Base-by-base conservation (phyloP, 257 asterid genomes). In the Coffea eugenioides region DNA sequence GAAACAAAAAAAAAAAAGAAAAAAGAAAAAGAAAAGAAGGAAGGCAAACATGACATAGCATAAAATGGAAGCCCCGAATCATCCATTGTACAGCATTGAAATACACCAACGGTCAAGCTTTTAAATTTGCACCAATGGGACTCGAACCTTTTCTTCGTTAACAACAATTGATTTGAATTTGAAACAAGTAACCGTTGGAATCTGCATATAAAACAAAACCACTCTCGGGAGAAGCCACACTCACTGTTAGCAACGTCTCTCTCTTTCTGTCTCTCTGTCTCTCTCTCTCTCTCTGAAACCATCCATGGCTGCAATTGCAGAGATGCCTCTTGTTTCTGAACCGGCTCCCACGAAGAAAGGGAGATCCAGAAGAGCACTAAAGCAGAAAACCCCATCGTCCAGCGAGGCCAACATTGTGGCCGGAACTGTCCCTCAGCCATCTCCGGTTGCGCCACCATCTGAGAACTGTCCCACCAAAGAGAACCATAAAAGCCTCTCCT, bases 391-490 rank as follows among this genome's bases (percentile, higher is more conserved):
- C 56, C 79, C 85, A 54, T 84, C 97, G 34, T 18, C 88, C 0
- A 90, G 78, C 14, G 94, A 88, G 79, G 89, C 92, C 84, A 93
- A 92, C 87, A 88, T 93, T 25, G 14, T 81, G 41, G 95, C 97
- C 79, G 97, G 87, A 77, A 59, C 85, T 49, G 77, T 80, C 34
- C 6, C 86, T 23, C 86, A 82, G 36, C 36, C 91, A 13, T 80
- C 89, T 25, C 87, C 86, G 3, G 81, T 74, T 8, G 82, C 84
- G 51, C 75, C 75, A 6, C 79, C 81, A 25, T 64, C 84, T 69
- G 89, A 83, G 23, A 82, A 69, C 12, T 71, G 86, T 0, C 82
- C 84, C 64, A 91, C 81, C 16, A 94, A 91, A 39, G 97, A 92
- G 92, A 91, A 94, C 71, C 83, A 74, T 31, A 91, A 76, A 82